Evolutionary conservation across 1,139 yeast genomes (phyloP).

Genomic region (Geotrichum australiense): DNA sequence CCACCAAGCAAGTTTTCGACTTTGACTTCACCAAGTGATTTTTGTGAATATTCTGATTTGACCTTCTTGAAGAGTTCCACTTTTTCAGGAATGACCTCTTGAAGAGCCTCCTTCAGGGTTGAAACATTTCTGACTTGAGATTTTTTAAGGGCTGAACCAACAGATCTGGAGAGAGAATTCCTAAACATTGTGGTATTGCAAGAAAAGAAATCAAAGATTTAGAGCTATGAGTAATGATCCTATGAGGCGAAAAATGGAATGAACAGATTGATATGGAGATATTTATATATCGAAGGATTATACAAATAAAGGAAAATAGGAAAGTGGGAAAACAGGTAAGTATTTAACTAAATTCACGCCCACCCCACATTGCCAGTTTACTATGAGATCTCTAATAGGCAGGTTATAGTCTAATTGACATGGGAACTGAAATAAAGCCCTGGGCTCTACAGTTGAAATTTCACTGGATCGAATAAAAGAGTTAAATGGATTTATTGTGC

Average conservation of each 20-base stretch:
- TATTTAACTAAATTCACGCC: no score
- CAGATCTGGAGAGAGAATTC: not conserved
- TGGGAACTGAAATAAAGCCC: no score
- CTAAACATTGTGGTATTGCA: not conserved
- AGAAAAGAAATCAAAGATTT: not conserved
- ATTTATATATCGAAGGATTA: not conserved
- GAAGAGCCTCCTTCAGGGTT: slow-evolving; percentile 36
- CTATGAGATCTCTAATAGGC: no score
- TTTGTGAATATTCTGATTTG: slow-evolving; percentile 34
- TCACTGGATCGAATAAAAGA: no score
- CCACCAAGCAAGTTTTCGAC: slow-evolving; percentile 46
- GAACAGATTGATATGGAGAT: not conserved
- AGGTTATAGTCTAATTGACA: no score
- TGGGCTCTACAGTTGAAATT: no score
- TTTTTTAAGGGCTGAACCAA: not conserved
- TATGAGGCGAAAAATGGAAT: not conserved
- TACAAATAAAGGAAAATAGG: not conserved
- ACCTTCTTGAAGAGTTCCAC: slow-evolving; percentile 36
- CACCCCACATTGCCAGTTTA: no score
- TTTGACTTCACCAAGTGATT: slow-evolving; percentile 40
- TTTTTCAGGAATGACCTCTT: slow-evolving; percentile 39
- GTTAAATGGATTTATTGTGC: no score
- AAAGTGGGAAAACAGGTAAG: no score
- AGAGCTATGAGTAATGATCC: not conserved
- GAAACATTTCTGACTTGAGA: slow-evolving; percentile 4